Base-by-base conservation (phyloP, 1,284 basidiomycete genomes). In the Pterula multifida region DNA sequence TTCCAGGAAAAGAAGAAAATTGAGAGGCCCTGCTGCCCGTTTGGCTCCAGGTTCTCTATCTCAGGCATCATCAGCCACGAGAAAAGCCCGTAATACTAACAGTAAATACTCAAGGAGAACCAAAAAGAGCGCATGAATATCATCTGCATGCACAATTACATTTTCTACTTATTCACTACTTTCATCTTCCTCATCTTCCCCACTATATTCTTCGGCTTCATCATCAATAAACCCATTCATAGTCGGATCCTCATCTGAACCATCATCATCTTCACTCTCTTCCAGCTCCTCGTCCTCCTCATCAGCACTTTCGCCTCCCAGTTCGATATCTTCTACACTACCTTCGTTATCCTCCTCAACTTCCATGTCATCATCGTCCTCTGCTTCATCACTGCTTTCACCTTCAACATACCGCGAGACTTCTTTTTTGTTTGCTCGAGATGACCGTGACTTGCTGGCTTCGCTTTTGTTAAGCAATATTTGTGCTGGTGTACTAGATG, bases 191-290 rank as follows among this genome's bases (percentile, higher is more conserved):
- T 76, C 78, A 28, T 79, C 78, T 23, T 80, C 78, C 17, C 78
- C 78, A 50, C 76, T 72, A 56, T 75, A 76, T 58, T 85, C 84
- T 51, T 87, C 83, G 17, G 79, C 81, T 57, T 85, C 82, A 53
- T 84, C 84, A 57, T 85, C 83, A 36, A 84, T 78, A 56, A 84
- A 82, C 19, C 76, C 81, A 56, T 81, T 79, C 63, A 69, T 64
- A 55, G 60, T 73, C 52, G 63, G 74, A 11, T 70, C 76, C 17
- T 71, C 71, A 4, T 69, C 76, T 23, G 75, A 73, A 3, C 76
- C 77, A 13, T 70, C 76, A 23, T 71, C 75, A 2, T 67, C 67
- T 4, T 68, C 75, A 12, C 71, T 72, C n/a, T 73, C 71, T 1
- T 71, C 71, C 32, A 70, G 72, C 17, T 69, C 69, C 24, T 63